These are phyloP conservation scores for Solanum chacoense DNA, from an alignment of 305 asterid genomes.

Conservation along the genomic window DNA sequence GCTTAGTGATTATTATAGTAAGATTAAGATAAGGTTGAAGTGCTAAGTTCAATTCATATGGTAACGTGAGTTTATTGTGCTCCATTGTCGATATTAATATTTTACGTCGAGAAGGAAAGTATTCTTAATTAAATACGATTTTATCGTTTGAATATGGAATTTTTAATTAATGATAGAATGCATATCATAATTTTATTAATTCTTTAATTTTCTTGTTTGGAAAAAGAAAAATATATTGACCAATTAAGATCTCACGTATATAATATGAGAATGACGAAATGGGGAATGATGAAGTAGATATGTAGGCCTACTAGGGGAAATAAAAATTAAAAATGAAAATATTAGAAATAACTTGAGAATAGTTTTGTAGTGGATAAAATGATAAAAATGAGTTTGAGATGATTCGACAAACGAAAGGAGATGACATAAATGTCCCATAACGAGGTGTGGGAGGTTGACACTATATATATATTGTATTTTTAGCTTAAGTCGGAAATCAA, in stretches of 20 bases:
- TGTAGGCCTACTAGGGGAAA: not conserved
- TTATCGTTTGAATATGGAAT: too few species aligned
- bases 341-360: not conserved
- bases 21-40: not conserved
- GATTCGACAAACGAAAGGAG: not conserved
- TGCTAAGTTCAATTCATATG: not conserved
- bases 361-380: rapidly evolving
- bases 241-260: too few species aligned
- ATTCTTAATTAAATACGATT: too few species aligned
- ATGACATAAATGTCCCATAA: not conserved
- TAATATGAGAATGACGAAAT: not conserved
- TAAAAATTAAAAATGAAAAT: too few species aligned
- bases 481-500: not conserved
- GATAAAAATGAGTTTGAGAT: not conserved
- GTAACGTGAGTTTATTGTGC: not conserved
- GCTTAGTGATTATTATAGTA: not conserved
- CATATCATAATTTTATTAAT: too few species aligned
- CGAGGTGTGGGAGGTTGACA: not conserved
- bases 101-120: not conserved
- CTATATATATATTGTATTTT: not conserved
- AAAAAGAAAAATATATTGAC: not conserved
- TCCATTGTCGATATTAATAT: not conserved
- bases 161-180: too few species aligned
- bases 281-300: not conserved
- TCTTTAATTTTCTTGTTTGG: rapidly evolving